Evolutionary conservation across 345 rosid genomes (phyloP), one percentile per base, ranked within the genome.

Genomic region (Mangifera indica): DNA sequence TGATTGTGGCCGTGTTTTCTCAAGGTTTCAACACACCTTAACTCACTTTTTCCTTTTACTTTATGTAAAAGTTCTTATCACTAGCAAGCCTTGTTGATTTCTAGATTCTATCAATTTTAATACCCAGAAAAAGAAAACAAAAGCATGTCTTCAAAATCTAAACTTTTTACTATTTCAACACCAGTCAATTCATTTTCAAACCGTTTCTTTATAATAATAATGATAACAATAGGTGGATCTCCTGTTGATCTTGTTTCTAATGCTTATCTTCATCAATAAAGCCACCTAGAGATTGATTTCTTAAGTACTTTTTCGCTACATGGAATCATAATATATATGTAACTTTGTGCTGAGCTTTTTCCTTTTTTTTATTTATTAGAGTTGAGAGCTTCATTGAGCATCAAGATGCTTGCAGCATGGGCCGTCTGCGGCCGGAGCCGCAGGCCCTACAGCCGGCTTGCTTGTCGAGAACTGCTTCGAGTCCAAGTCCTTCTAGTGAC

Each of bases 351-450:
- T 29, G 32, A 29, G 1, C 32, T 29, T 29, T 29, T 29, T 29
- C 32, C 3, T 29, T 29, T 1, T 29, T 29, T 29, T 29, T 1
- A 1, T 29, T 29, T 66, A 26, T 26, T 74, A 94, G 98, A 83
- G 98, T 92, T 65, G 98, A 94, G 86, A 92, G 97, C 72, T 94
- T 94, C 83, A 94, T 94, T n/a, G 96, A 94, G 75, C 98, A 94
- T 66, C 98, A 94, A 85, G 98, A 92, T 74, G 75, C 86, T 51
- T 94, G 98, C 89, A 80, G 76, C 63, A 83, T 88, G 84, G 84
- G 91, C 37, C 83, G 82, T 5, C 76, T 86, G 56, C 75, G 77
- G 45, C 69, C 87, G 32, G 82, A 81, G 46, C 70, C 86, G 44
- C 89, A 77, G 46, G 72, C 82, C 8, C 68, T 81, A 71, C 74